Conservation (phyloP, 768 basidiomycete species). For the Mycena alexandri region DNA sequence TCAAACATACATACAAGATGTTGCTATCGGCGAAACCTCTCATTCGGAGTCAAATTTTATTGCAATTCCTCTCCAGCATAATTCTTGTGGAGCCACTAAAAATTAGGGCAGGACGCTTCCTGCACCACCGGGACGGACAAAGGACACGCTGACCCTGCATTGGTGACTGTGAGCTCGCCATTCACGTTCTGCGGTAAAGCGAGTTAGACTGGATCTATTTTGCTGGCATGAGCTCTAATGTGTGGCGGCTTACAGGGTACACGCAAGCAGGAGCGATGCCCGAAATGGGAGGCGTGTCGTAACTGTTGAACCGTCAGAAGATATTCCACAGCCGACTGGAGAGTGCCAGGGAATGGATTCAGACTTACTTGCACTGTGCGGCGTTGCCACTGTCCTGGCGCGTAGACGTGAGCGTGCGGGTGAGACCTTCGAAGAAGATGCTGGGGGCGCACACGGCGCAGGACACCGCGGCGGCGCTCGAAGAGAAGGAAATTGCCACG, state of each 20-base stretch:
- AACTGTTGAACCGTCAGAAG: slow-evolving; percentile 16
- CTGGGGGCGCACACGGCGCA: slow-evolving; percentile 30
- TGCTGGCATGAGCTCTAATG: background rate
- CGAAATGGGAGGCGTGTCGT: slow-evolving; percentile 29
- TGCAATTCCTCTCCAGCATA: background rate
- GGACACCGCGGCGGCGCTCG: slow-evolving; percentile 19
- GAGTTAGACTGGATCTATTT: background rate
- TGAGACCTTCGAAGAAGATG: slow-evolving; percentile 34
- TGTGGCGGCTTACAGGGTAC: slow-evolving; percentile 18
- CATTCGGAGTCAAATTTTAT: background rate
- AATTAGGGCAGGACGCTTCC: slow-evolving; percentile 3
- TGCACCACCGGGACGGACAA: background rate
- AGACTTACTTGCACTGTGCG: slow-evolving; percentile 31
- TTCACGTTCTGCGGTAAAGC: slow-evolving; percentile 26
- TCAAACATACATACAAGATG: too few relatives aligned
- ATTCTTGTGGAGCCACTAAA: too few relatives aligned
- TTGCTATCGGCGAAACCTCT: background rate
- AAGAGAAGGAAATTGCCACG: slow-evolving; percentile 11
- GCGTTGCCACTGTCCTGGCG: slow-evolving; percentile 26
- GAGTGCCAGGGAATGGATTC: background rate
- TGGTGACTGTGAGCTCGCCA: slow-evolving; percentile 26
- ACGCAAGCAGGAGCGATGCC: slow-evolving; percentile 25
- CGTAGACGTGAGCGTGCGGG: slow-evolving; percentile 31
- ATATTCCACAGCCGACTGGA: too few relatives aligned
- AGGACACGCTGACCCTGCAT: slow-evolving; percentile 23